Evolutionary conservation across 371 early-diverging fungal genomes (phyloP), one percentile per base, ranked within the genome.

Genomic region (Haplosporangium sp.): DNA sequence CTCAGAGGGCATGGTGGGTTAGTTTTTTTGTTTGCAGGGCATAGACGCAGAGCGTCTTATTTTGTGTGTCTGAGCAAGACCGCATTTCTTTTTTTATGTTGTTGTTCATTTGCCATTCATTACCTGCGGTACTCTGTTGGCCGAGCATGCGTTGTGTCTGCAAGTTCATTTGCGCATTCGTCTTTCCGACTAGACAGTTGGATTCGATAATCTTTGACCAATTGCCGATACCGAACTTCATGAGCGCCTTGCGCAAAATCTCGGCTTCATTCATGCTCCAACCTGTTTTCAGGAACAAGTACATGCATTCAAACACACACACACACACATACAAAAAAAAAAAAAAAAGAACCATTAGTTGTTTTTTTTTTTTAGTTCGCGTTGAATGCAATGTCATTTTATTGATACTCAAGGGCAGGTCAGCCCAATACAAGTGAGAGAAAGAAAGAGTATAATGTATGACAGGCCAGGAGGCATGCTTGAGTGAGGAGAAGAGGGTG

Each of bases 201-300:
- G 92, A 91, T 59, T 95, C 96, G 69, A 95, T 92, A 61, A 97
- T 95, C 69, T 95, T 94, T 59, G 92, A 89, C 97, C 97, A 97
- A 79, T 96, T 96, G 50, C 97, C 97, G 58, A 97, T 87, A 7
- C 96, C 97, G 77, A 93, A 94, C 64, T 90, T 89, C 87, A 96
- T 94, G 43, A 95, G 74, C 1, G 96, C 95, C 66, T 91, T 86
- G 29, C 96, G 86, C 54, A 97, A 81, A 10, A 92, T 84, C 73
- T 95, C 91, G 18, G 93, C 91, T 75, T 97, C 96, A 41, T 91
- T 89, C 62, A 89, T 82, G 13, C 91, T 93, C 97, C 97, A 97
- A 41, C 95, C 95, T 90, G 4, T 50, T 50, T 50, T 5, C 16
- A 21, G 18, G 16, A 18, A n/a, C 21, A 52, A 58, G 11, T 53